Evolutionary conservation across 768 basidiomycete species (phyloP), one percentile per base, ranked within the genome.

Genomic region (Dendrothele bispora): DNA sequence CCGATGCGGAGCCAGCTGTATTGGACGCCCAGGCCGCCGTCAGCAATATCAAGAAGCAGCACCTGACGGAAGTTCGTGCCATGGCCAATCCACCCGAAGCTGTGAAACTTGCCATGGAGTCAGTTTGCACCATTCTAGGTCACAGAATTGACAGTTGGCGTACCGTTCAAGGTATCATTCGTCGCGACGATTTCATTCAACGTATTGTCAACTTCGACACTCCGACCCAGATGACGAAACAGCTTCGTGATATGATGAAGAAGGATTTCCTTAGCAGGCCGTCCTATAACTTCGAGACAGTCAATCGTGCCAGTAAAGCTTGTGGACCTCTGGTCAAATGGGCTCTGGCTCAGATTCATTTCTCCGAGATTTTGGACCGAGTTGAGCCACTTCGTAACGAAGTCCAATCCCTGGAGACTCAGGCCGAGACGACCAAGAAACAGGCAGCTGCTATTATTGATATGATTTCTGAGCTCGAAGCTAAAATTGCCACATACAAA

Each of bases 51-150:
- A 97, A 91, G 69, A 84, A 84, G 56, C 90, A 93, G 60, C 95
- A 98, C 59, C 71, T 99, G 34, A 90, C 95, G 61, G 97, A 99
- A 81, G 97, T 98, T 34, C 83, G 97, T 58, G 82, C 91, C 8
- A 98, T 99, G 95, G 91, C 93, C 36, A 98, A 98, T 61, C 97
- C 97, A 38, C 97, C 97, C 0, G 97, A 98, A 64, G 88, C 91
- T 4, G 95, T 98, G 56, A 98, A 98, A 66, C 69, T 95, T 37
- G 92, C 97, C 14, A 98, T 98, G 94, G 97, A 98, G 61, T 97
- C 95, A 1, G 95, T 97, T 32, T 98, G 97, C 66, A 94, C 91
- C 12, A 77, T 97, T 38, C 83, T 99, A 18, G 97, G 97, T 6
- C 91, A 98, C 71, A 92, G 93, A 67, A 90, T 98, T 59, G 97